Base-by-base conservation (phyloP, 1,139 yeast species). In the Saccharomyces hybrid region DNA sequence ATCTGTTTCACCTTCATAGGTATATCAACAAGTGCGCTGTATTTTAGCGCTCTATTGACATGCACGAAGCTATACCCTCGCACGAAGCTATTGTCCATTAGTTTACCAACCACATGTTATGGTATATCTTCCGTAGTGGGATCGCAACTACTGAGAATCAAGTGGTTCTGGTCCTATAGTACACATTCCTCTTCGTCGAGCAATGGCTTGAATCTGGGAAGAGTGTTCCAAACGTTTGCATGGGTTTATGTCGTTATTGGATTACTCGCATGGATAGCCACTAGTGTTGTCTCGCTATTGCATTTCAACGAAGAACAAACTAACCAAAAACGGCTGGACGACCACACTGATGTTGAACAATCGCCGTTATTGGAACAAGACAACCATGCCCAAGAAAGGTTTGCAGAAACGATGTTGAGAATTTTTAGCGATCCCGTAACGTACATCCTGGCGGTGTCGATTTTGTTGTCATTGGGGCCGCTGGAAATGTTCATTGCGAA, bases 401-500 rank as follows among this genome's bases (percentile, higher is more conserved):
- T 32, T 5, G 11, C 42, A n/a, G 32, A 34, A 23, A 27, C 48
- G 28, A 23, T 50, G n/a, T 28, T 38, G 2, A 65, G 62, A 8
- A 88, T 91, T 61, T 68, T 88, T 50, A 70, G 69, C 27, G 93
- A 87, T 64, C 78, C 78, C 34, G 78, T 86, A 3, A 83, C 90
- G 49, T 85, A 89, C 78, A 60, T 84, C 2, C 71, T 89, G 26
- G 75, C 87, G 42, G 59, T 78, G 2, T 80, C 91, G 7, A 78
- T 90, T 57, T 76, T 90, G 31, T 72, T 88, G 42, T 78, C 85
- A 38, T 74, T 89, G 27, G 99, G 98, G 0, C 96, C 97, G 0
- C 73, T 89, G 59, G 99, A 93, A 65, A 83, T 90, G 75, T 90
- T 83, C 70, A 82, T 89, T 60, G 88, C 91, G 57, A 88, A 91